Evolutionary conservation across 164 flowering plant genomes (phyloP).

Genomic region (Magnolia kwangsiensis): DNA sequence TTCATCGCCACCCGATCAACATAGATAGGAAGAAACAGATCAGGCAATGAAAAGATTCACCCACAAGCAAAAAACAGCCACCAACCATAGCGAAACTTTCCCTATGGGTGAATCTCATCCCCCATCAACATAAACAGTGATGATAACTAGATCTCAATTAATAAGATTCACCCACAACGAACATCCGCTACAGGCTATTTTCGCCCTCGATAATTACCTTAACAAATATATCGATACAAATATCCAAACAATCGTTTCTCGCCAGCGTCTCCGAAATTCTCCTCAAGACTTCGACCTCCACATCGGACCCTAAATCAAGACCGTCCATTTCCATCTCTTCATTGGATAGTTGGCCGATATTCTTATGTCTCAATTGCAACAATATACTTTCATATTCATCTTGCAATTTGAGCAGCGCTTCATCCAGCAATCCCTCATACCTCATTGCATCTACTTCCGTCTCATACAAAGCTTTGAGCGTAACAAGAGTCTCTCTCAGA

Average conservation of each 20-base stretch:
- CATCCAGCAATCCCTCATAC: conserved; percentile 68
- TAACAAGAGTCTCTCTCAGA: conserved; percentile 47
- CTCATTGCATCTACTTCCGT: conserved; percentile 60
- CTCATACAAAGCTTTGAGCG: conserved; percentile 56
- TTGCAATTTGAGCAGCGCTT: conserved; percentile 56
- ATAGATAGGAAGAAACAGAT: too few species aligned
- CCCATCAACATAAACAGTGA: too few species aligned
- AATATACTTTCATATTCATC: conserved; percentile 56
- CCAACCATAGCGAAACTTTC: too few species aligned
- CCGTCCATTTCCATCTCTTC: conserved; percentile 1
- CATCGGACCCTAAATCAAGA: conserved; percentile 38
- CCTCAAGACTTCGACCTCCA: conserved; percentile 45
- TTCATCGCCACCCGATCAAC: too few species aligned
- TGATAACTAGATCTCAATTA: not conserved
- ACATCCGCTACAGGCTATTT: not conserved
- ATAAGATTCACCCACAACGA: not conserved
- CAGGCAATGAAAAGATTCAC: too few species aligned
- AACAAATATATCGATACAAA: conserved; percentile 65
- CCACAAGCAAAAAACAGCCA: too few species aligned
- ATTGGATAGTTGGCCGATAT: conserved; percentile 8
- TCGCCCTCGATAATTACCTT: conserved; percentile 34
- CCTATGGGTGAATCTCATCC: too few species aligned
- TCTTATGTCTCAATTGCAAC: conserved; percentile 42
- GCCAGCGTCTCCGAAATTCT: conserved; percentile 55
- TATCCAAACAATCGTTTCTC: conserved; percentile 64